Evolutionary conservation across 495 filamentous ascomycete species (phyloP).

Genomic region (Talaromyces nanjingensis): DNA sequence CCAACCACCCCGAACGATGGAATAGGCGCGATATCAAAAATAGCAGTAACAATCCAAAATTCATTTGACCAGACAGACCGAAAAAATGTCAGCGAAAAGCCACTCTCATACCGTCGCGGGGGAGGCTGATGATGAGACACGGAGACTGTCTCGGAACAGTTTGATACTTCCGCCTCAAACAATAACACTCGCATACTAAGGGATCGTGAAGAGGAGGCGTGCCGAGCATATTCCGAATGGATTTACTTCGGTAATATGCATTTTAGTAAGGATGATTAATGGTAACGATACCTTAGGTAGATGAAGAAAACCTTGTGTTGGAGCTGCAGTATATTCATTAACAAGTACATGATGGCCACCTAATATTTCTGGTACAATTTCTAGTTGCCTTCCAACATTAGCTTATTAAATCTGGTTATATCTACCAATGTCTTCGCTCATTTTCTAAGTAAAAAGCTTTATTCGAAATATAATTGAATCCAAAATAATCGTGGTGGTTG

Average conservation of each 20-base stretch:
- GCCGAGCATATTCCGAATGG: neutral
- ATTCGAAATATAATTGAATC: too few species aligned
- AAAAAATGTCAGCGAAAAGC: neutral
- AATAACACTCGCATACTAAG: neutral
- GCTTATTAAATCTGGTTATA: too few species aligned
- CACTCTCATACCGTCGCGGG: neutral
- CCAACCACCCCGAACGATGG: neutral
- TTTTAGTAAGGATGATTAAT: too few species aligned
- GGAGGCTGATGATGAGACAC: neutral
- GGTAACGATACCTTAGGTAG: too few species aligned
- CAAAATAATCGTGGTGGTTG: too few species aligned
- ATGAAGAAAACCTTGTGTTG: too few species aligned
- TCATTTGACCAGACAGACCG: neutral
- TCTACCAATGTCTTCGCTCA: too few species aligned
- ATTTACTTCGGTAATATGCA: neutral
- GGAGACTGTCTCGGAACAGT: neutral
- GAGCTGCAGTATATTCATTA: too few species aligned
- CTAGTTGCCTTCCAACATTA: too few species aligned
- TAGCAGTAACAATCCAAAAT: neutral
- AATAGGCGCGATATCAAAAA: neutral
- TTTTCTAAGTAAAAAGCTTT: too few species aligned
- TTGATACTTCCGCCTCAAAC: conserved; percentile 1
- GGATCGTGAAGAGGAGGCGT: neutral
- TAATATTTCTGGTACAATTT: too few species aligned
- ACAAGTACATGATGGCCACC: too few species aligned